Conservation (phyloP, 257 asterid genomes). For the Mitragyna speciosa region DNA sequence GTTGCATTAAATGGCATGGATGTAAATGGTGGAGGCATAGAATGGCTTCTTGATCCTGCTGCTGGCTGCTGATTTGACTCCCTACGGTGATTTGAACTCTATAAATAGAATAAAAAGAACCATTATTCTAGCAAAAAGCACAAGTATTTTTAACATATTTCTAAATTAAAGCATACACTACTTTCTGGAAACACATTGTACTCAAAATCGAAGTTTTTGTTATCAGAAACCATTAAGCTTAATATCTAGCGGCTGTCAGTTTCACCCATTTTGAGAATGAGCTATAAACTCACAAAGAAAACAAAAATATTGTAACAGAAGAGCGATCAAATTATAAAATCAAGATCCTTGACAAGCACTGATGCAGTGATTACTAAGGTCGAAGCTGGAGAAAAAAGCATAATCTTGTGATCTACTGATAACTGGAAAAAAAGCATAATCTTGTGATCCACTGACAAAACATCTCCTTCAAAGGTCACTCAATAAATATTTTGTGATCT, state of each 20-base stretch:
- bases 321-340: not conserved
- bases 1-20: constrained; percentile 51
- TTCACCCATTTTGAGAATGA: not conserved
- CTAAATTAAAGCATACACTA: not conserved
- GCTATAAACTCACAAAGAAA: not conserved
- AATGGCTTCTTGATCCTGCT: constrained; percentile 44
- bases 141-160: not conserved
- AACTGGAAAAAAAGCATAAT: too few relatives aligned
- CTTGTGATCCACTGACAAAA: not conserved
- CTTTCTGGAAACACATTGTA: not conserved
- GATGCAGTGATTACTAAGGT: not conserved
- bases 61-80: constrained; percentile 33
- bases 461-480: not conserved
- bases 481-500: too few relatives aligned
- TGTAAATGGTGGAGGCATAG: constrained; percentile 42
- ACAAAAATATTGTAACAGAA: not conserved
- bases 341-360: not conserved
- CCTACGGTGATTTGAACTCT: constrained; percentile 64
- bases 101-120: not conserved
- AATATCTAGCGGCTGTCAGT: not conserved
- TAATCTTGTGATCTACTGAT: not conserved
- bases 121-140: not conserved
- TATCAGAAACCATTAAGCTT: not conserved
- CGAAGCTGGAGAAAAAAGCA: not conserved
- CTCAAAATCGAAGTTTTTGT: not conserved